Percentiles rank a stretch among this genome's conserved stretches.
Conservation (phyloP, 1,284 basidiomycete species). For the Xerocomus amazonicus region DNA sequence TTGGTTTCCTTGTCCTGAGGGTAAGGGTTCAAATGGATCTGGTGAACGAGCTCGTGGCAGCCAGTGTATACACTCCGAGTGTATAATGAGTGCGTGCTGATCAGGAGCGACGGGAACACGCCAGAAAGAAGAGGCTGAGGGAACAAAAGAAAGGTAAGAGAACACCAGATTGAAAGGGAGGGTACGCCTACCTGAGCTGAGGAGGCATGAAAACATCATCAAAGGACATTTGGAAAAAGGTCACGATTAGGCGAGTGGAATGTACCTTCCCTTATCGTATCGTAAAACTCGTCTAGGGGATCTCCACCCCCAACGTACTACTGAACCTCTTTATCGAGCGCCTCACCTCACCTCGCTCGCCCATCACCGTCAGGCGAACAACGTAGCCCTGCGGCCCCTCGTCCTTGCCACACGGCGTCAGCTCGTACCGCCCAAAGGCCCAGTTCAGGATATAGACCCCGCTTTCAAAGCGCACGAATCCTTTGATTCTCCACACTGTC, state of each 20-base stretch:
- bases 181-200: constrained; percentile 44
- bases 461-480: constrained; percentile 61
- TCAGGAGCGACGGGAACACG: constrained; percentile 56
- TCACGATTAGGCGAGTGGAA: constrained; percentile 10
- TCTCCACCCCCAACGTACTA: constrained; percentile 43
- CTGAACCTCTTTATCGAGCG: constrained; percentile 57
- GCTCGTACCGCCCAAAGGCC: constrained; percentile 84
- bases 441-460: constrained; percentile 75
- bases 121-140: constrained; percentile 54
- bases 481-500: constrained; percentile 75
- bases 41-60: constrained; percentile 7
- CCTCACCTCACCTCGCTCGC: constrained; percentile 76
- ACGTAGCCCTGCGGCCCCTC: constrained; percentile 36
- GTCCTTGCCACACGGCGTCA: constrained; percentile 42
- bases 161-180: neutral
- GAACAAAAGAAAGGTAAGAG: constrained; percentile 1
- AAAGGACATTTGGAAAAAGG: constrained; percentile 12
- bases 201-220: constrained; percentile 48
- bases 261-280: constrained; percentile 20
- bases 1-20: constrained; percentile 20
- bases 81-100: constrained; percentile 37
- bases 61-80: constrained; percentile 19
- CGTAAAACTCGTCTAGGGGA: constrained; percentile 5
- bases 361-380: constrained; percentile 80
- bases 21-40: neutral